Evolutionary conservation across 1,284 basidiomycete genomes (phyloP).

Genomic region (Moesziomyces aphidis): DNA sequence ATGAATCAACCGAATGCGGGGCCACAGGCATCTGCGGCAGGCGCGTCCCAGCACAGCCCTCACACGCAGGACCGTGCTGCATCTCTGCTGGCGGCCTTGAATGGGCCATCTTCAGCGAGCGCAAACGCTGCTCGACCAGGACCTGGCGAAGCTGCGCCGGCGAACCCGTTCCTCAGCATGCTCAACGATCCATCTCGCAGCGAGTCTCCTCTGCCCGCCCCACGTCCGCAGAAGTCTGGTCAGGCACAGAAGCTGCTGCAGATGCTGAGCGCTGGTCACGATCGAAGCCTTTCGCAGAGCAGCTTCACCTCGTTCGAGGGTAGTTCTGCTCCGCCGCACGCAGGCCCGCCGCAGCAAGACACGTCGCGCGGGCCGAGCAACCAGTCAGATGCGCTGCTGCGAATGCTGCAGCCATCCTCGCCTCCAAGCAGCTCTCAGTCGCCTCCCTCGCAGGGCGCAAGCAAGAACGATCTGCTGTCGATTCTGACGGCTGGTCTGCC

Average conservation of each 20-base stretch:
- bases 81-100: constrained; percentile 36
- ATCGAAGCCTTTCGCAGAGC: constrained; percentile 34
- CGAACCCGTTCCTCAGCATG: constrained; percentile 38
- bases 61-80: constrained; percentile 35
- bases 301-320: constrained; percentile 34
- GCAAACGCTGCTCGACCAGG: constrained; percentile 3
- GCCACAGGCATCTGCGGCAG: constrained; percentile 9
- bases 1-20: constrained; percentile 24
- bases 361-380: neutral
- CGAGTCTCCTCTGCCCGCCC: constrained; percentile 57
- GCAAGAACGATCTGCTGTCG: constrained; percentile 45
- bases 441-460: constrained; percentile 18
- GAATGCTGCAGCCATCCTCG: constrained; percentile 34
- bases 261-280: constrained; percentile 50
- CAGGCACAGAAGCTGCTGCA: constrained; percentile 55
- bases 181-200: constrained; percentile 43
- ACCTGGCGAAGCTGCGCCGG: neutral
- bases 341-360: constrained; percentile 18
- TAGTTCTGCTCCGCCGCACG: constrained; percentile 7
- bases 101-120: constrained; percentile 5
- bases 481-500: constrained; percentile 38
- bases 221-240: constrained; percentile 48
- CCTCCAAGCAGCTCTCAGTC: constrained; percentile 12
- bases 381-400: constrained; percentile 34
- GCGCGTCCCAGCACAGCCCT: neutral